phyloP scores from a whole-genome alignment of 768 basidiomycete species.

The Macrolepiota albuminosa region DNA sequence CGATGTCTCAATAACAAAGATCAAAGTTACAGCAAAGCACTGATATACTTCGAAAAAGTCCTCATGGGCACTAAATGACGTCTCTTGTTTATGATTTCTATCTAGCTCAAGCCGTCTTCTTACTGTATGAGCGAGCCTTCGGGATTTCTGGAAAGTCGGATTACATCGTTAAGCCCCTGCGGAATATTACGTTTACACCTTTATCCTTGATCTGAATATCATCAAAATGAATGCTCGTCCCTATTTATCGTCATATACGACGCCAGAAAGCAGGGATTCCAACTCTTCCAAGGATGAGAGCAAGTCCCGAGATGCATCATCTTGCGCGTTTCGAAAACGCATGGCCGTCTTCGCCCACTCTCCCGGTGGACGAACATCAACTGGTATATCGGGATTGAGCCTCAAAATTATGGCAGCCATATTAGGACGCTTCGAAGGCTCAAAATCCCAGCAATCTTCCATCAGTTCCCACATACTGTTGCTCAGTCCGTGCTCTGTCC shows the following conservation, averaged over 20 bases:
- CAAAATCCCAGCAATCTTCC: slow-evolving; percentile 2
- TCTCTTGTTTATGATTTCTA: no score
- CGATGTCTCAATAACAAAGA: no score
- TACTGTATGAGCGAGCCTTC: no score
- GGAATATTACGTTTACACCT: no score
- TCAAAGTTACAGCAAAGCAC: no score
- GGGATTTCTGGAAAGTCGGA: no score
- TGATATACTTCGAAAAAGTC: no score
- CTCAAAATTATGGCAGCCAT: background rate
- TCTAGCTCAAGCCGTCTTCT: no score
- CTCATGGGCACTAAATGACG: no score
- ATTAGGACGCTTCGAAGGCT: background rate
- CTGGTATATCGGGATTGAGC: background rate
- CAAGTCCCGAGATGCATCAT: background rate
- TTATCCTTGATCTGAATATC: no score
- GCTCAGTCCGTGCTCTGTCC: background rate
- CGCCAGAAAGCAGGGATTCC: background rate
- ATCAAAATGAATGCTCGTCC: no score
- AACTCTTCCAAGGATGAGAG: background rate
- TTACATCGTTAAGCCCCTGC: no score
- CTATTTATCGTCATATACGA: background rate
- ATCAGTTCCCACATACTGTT: background rate
- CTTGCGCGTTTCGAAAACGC: background rate
- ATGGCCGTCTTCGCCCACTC: background rate
- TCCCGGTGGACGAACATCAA: background rate